Conservation (phyloP, 2,329 filamentous ascomycete species). For the Fusarium brevicatenulatum region DNA sequence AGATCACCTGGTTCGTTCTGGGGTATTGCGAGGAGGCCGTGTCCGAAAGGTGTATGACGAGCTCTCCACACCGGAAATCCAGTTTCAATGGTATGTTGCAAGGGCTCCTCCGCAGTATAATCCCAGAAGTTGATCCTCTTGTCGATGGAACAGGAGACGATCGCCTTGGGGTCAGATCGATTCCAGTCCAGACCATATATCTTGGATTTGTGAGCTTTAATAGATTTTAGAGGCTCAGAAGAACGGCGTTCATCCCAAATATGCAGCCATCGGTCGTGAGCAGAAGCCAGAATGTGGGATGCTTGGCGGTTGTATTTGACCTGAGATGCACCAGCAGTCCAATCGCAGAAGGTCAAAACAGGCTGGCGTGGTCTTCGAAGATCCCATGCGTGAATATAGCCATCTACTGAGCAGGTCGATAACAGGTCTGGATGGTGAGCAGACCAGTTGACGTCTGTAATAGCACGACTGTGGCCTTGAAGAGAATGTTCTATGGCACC, state of each 20-base stretch:
- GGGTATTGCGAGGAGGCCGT: constrained; percentile 88
- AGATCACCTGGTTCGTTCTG: constrained; percentile 87
- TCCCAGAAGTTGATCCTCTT: constrained; percentile 96
- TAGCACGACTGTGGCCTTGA: constrained; percentile 84
- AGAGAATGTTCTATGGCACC: constrained; percentile 86
- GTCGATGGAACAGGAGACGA: constrained; percentile 91
- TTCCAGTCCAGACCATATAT: constrained; percentile 98
- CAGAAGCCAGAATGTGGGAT: constrained; percentile 86
- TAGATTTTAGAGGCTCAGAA: constrained; percentile 80
- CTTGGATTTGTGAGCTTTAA: constrained; percentile 89
- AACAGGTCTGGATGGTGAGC: constrained; percentile 90
- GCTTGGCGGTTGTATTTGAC: constrained; percentile 95
- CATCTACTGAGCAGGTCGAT: constrained; percentile 91
- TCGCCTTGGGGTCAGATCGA: constrained; percentile 73
- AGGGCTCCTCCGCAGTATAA: constrained; percentile 70
- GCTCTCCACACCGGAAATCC: constrained; percentile 92
- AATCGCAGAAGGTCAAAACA: constrained; percentile 86
- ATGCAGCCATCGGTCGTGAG: constrained; percentile 86
- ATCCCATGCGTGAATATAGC: constrained; percentile 94
- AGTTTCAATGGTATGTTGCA: constrained; percentile 82
- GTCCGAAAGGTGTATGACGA: constrained; percentile 89
- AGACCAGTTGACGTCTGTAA: constrained; percentile 96
- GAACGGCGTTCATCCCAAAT: constrained; percentile 91
- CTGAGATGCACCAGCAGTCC: constrained; percentile 92
- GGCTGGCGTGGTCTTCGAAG: constrained; percentile 78